Percentiles rank a stretch among this genome's conserved stretches.
Conservation (phyloP, 305 asterid genomes). For the Fraxinus platypoda region DNA sequence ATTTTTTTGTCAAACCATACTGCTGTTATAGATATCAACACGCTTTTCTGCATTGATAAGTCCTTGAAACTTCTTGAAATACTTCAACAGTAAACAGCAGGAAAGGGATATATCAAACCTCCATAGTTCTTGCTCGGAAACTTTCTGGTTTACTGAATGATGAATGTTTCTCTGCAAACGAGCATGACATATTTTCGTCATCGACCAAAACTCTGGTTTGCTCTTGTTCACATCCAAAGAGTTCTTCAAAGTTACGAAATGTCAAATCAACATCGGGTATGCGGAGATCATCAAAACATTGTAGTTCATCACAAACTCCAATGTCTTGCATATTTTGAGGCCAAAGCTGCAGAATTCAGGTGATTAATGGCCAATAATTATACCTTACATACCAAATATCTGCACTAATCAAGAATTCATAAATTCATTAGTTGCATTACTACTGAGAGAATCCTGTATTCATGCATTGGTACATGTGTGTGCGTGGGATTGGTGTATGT, state of each 20-base stretch:
- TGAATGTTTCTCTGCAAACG: conserved; percentile 34
- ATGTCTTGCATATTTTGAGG: conserved; percentile 81
- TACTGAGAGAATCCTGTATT: neutral
- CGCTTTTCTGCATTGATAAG: neutral
- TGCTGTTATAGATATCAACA: neutral
- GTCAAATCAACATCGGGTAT: conserved; percentile 81
- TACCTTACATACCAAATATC: neutral
- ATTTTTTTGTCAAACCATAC: neutral
- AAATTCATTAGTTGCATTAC: neutral
- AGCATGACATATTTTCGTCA: conserved; percentile 28
- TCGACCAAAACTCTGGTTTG: conserved; percentile 22
- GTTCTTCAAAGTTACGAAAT: conserved; percentile 66
- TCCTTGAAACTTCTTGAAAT: neutral
- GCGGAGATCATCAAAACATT: conserved; percentile 48
- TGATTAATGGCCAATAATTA: neutral
- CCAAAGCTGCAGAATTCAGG: conserved; percentile 61
- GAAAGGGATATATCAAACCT: conserved; percentile 31
- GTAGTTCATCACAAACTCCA: conserved; percentile 67
- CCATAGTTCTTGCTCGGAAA: conserved; percentile 29
- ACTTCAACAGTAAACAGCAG: neutral
- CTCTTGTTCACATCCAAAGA: conserved; percentile 53
- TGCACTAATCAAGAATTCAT: neutral
- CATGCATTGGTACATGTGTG: neutral
- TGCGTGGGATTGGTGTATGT: neutral
- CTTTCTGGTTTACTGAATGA: conserved; percentile 29